A percentile compares a stretch with the other conserved stretches of the same genome.
Conservation (phyloP, 2,329 filamentous ascomycete genomes). For the Hypoxylon sp. region DNA sequence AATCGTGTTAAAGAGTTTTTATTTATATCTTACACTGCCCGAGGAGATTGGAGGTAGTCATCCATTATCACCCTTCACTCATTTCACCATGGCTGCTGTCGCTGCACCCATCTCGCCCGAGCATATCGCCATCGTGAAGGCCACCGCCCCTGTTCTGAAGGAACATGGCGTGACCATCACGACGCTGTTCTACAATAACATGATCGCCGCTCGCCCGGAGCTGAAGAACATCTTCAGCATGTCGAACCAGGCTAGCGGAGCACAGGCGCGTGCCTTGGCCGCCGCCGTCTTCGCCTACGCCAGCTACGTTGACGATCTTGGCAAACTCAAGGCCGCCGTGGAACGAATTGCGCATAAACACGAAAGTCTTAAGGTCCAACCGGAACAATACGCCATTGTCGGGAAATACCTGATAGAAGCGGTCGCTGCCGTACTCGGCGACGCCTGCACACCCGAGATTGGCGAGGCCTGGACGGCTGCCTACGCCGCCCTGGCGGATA, state of each 20-base stretch:
- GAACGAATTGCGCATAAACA: conserved; percentile 84
- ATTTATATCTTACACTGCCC: background rate
- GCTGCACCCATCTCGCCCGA: conserved; percentile 65
- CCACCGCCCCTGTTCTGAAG: conserved; percentile 78
- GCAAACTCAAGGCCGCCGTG: conserved; percentile 64
- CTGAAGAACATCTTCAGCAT: conserved; percentile 78
- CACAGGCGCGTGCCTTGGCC: conserved; percentile 77
- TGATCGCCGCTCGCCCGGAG: conserved; percentile 72
- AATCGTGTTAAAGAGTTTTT: background rate
- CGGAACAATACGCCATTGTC: conserved; percentile 78
- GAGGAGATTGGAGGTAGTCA: conserved; percentile 1
- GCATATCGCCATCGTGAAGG: conserved; percentile 79
- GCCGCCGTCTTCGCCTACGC: conserved; percentile 78
- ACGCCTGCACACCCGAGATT: conserved; percentile 73
- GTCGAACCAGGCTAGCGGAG: conserved; percentile 74
- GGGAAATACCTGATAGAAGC: conserved; percentile 75
- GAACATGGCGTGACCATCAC: conserved; percentile 77
- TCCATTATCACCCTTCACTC: background rate
- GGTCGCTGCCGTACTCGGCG: conserved; percentile 75
- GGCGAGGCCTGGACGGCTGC: conserved; percentile 78
- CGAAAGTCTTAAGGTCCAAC: conserved; percentile 74
- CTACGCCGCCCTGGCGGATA: conserved; percentile 76
- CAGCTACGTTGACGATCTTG: conserved; percentile 76
- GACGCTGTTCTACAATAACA: conserved; percentile 76
- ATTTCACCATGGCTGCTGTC: conserved; percentile 60